phyloP scores from a whole-genome alignment of 768 basidiomycete genomes.

The Auriscalpium vulgare region DNA sequence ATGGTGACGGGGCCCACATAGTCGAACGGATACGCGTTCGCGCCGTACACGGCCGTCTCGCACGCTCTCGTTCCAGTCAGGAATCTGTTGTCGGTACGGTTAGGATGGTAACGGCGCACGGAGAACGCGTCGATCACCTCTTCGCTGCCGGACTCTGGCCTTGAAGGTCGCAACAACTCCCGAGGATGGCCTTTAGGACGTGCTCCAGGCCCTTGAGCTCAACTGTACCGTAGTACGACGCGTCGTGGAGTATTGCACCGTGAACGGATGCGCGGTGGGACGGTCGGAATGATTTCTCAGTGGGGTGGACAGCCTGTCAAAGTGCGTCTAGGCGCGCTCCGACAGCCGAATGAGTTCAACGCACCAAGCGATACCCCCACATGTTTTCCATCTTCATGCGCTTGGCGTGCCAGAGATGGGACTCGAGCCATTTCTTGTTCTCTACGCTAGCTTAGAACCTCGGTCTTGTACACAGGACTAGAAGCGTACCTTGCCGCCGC shows the following conservation, averaged over 20 bases:
- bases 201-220: conserved; percentile 62
- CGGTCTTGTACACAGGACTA: background rate
- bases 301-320: conserved; percentile 69
- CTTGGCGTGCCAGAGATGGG: conserved; percentile 96
- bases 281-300: conserved; percentile 87
- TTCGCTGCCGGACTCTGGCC: conserved; percentile 49
- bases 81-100: conserved; percentile 35
- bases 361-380: conserved; percentile 86
- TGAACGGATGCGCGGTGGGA: conserved; percentile 85
- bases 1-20: conserved; percentile 66
- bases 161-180: conserved; percentile 57
- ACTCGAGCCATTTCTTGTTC: conserved; percentile 89
- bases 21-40: conserved; percentile 54
- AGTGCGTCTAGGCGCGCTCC: background rate
- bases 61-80: conserved; percentile 56
- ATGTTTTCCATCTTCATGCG: conserved; percentile 90
- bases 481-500: conserved; percentile 60
- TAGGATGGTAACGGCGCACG: too few species aligned
- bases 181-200: conserved; percentile 43
- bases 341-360: conserved; percentile 10
- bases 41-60: conserved; percentile 61
- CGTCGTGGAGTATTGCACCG: conserved; percentile 83
- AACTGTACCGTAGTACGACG: conserved; percentile 73
- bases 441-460: conserved; percentile 32
- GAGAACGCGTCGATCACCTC: conserved; percentile 33